phyloP scores from a whole-genome alignment of 257 asterid genomes.

The Salvia rosmarinus region DNA sequence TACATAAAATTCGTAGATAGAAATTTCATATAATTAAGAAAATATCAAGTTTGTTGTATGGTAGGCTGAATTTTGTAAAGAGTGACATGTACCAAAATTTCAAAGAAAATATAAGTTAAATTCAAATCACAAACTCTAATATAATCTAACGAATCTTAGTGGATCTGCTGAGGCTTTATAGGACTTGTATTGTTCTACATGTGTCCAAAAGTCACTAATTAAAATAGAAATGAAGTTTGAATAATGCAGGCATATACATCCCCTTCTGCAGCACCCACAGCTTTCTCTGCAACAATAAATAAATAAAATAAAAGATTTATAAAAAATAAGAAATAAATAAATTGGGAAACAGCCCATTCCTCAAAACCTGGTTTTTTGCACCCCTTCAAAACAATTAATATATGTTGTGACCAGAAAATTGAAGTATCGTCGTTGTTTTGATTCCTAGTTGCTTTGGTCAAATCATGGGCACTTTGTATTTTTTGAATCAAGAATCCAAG shows the following conservation, averaged over 20 bases:
- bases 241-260: slow-evolving; percentile 34
- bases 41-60: not conserved
- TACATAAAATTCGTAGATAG: not conserved
- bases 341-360: slow-evolving; percentile 53
- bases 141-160: slow-evolving; percentile 25
- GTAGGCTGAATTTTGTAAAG: not conserved
- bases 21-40: too few species aligned
- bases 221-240: slow-evolving; percentile 26
- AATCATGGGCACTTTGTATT: slow-evolving; percentile 30
- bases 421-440: slow-evolving; percentile 35
- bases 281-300: slow-evolving; percentile 29
- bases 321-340: slow-evolving; percentile 19
- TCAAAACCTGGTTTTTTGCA: slow-evolving; percentile 50
- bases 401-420: slow-evolving; percentile 18
- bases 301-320: not conserved
- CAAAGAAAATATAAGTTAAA: not conserved
- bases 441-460: slow-evolving; percentile 42
- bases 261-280: slow-evolving; percentile 45
- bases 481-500: not conserved
- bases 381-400: slow-evolving; percentile 29
- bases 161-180: slow-evolving; percentile 31
- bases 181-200: slow-evolving; percentile 26
- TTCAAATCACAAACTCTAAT: not conserved
- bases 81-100: not conserved
- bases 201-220: slow-evolving; percentile 35